Percentiles rank a stretch among this genome's conserved stretches.
Conservation (phyloP, 352 stramenopile genomes). For the Phytophthora cajani region DNA sequence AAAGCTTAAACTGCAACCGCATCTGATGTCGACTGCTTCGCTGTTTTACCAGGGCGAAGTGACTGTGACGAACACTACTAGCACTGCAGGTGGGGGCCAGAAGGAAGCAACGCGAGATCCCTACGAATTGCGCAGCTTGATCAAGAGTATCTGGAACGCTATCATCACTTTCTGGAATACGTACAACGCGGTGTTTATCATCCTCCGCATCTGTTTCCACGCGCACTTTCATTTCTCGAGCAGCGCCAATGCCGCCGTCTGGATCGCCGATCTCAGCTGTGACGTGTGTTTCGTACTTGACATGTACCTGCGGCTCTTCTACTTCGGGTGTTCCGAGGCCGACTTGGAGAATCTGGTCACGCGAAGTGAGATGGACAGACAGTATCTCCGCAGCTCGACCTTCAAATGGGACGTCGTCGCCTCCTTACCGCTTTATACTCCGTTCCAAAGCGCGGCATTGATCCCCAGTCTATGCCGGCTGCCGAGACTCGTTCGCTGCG, state of each 20-base stretch:
- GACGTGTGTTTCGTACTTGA: constrained; percentile 61
- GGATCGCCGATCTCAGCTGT: constrained; percentile 55
- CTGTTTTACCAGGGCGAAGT: constrained; percentile 67
- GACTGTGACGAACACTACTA: neutral
- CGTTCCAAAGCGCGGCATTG: constrained; percentile 25
- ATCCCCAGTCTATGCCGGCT: constrained; percentile 58
- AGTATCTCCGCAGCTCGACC: constrained; percentile 47
- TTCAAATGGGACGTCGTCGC: constrained; percentile 63
- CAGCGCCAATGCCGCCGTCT: constrained; percentile 27
- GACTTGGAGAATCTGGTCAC: constrained; percentile 52
- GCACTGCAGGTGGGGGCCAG: neutral
- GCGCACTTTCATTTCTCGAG: constrained; percentile 46
- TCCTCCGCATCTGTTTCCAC: constrained; percentile 79
- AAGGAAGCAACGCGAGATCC: constrained; percentile 5
- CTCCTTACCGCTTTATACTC: constrained; percentile 60
- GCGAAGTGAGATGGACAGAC: constrained; percentile 24
- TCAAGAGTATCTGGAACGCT: constrained; percentile 54
- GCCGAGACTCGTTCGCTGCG: constrained; percentile 59
- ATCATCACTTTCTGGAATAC: constrained; percentile 65
- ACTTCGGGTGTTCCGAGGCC: constrained; percentile 59
- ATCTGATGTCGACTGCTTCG: constrained; percentile 51
- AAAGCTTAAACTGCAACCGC: constrained; percentile 57
- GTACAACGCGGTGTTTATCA: constrained; percentile 69
- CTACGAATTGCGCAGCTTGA: constrained; percentile 27
- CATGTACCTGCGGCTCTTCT: constrained; percentile 77